Evolutionary conservation across 768 basidiomycete genomes (phyloP).

Genomic region (Tylopilus sp.): DNA sequence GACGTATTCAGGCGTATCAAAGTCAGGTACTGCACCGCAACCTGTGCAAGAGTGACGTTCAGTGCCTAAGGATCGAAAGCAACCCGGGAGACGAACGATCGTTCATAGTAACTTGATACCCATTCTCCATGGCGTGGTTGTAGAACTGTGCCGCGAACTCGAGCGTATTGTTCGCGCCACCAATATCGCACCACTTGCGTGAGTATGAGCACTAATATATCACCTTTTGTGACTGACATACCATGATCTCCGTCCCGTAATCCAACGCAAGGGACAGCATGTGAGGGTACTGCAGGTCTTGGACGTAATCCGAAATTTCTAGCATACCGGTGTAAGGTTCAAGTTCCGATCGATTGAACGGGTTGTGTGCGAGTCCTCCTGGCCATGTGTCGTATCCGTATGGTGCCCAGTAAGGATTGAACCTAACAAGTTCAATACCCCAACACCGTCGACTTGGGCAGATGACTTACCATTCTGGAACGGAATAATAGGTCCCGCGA

Average conservation of each 20-base stretch:
- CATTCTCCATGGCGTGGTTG: constrained; percentile 38
- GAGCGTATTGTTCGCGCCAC: constrained; percentile 43
- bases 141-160: constrained; percentile 46
- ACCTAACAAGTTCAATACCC: constrained; percentile 33
- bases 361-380: constrained; percentile 50
- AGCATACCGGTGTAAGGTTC: constrained; percentile 55
- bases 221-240: constrained; percentile 15
- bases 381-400: constrained; percentile 54
- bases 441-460: background rate
- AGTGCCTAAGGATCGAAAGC: background rate
- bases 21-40: constrained; percentile 49
- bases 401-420: constrained; percentile 48
- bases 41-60: constrained; percentile 28
- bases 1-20: constrained; percentile 55
- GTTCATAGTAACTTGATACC: constrained; percentile 47
- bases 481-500: constrained; percentile 56
- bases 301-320: constrained; percentile 48
- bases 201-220: constrained; percentile 7
- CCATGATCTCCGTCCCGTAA: constrained; percentile 56
- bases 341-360: constrained; percentile 41
- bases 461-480: constrained; percentile 47
- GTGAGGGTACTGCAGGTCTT: constrained; percentile 49
- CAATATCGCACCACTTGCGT: constrained; percentile 55
- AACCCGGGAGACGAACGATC: constrained; percentile 29
- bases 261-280: constrained; percentile 46